Evolutionary conservation across 495 filamentous ascomycete species (phyloP), one percentile per base, ranked within the genome.

Genomic region (Tuber magnatum): DNA sequence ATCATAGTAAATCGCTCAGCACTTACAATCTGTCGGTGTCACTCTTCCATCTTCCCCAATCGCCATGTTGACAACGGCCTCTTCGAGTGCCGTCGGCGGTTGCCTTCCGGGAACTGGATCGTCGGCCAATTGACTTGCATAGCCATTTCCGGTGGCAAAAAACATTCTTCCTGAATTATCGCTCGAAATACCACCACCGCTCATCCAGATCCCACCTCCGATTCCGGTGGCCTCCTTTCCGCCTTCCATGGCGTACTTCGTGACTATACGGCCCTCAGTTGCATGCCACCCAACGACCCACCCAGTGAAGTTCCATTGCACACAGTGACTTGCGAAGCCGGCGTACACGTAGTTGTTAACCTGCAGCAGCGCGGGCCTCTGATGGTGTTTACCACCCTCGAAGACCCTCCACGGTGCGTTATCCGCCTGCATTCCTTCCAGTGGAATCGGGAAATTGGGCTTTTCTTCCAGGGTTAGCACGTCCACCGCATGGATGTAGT

Each of bases 251-350:
- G 86, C 84, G 68, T 82, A 77, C 51, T 81, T 81, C 4, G 84
- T 84, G 12, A 87, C 80, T 40, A 82, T 74, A 20, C 79, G 79
- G 16, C 85, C 86, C 51, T 82, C 83, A 0, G 80, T 85, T 69
- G 85, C 86, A 75, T 86, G 79, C 82, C 84, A 86, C 20, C 86
- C 85, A 28, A 86, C 83, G 38, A 87, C 78, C 79, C 84, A 86
- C 40, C 86, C 85, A 4, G 86, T 87, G 68, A 85, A 86, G 73
- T 87, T 86, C 78, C 82, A 87, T 71, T 86, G 83, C 56, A 85
- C 84, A 51, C 86, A 87, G 75, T 87, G 85, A 40, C 83, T 84
- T 6, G 83, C 86, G 72, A 86, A 87, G 6, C 84, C 86, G 16
- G 84, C 84, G 71, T 85, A 85, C 12, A 87, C 78, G 65, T 74